Evolutionary conservation across 1,284 basidiomycete species (phyloP).

Genomic region (Malassezia dermatis): DNA sequence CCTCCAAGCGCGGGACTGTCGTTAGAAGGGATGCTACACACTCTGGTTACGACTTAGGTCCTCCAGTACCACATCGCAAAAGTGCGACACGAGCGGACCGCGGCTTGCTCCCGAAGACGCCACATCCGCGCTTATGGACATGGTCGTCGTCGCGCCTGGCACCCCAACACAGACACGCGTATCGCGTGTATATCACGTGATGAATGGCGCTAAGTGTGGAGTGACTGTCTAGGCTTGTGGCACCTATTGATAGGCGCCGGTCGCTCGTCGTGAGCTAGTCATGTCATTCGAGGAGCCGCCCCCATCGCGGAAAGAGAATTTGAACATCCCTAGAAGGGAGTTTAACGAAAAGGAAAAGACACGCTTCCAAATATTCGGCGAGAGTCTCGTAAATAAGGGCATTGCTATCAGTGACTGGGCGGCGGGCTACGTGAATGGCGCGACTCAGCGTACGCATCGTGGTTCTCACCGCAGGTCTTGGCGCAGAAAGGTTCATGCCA

Average conservation of each 20-base stretch:
- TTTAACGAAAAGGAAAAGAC: conserved; percentile 2
- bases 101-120: background rate
- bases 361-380: background rate
- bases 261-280: background rate
- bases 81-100: conserved; percentile 1
- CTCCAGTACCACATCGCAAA: conserved; percentile 12
- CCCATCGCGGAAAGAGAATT: background rate
- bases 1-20: conserved; percentile 9
- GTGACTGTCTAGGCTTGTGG: background rate
- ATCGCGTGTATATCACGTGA: background rate
- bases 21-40: background rate
- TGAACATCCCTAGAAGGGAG: background rate
- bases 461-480: conserved; percentile 29
- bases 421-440: conserved; percentile 37
- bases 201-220: background rate
- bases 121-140: background rate
- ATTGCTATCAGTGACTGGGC: conserved; percentile 41
- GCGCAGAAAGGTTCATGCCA: conserved; percentile 54
- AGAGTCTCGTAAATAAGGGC: conserved; percentile 23
- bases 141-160: background rate
- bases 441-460: conserved; percentile 20
- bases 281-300: conserved; percentile 3
- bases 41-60: conserved; percentile 9
- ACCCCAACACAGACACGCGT: background rate
- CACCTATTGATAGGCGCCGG: background rate